These are phyloP conservation scores for Boletus rufocinnamomeus DNA, from an alignment of 768 basidiomycete species.

Conservation along the genomic window DNA sequence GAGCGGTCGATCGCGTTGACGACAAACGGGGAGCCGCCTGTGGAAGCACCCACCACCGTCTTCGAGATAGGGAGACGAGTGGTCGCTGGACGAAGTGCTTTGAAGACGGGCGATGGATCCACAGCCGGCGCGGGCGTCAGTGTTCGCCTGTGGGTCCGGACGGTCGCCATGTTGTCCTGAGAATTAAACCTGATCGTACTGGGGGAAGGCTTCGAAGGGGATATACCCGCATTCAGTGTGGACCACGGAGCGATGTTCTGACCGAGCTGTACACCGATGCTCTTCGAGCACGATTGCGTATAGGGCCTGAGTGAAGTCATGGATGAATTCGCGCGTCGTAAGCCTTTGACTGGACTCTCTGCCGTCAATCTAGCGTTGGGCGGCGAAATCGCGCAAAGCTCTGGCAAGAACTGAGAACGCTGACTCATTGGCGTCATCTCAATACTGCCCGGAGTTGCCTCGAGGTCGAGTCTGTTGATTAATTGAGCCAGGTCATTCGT, in stretches of 20 bases:
- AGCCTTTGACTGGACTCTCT: slow-evolving; percentile 41
- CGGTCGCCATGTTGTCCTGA: slow-evolving; percentile 30
- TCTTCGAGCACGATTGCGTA: slow-evolving; percentile 35
- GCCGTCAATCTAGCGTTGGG: slow-evolving; percentile 27
- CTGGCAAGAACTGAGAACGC: slow-evolving; percentile 22
- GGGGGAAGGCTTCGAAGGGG: slow-evolving; percentile 39
- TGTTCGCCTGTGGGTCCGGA: slow-evolving; percentile 50
- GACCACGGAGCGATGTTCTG: slow-evolving; percentile 69
- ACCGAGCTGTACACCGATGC: slow-evolving; percentile 38
- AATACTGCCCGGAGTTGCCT: slow-evolving; percentile 68
- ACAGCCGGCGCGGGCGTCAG: slow-evolving; percentile 58
- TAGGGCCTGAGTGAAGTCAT: slow-evolving; percentile 55
- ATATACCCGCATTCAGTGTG: slow-evolving; percentile 41
- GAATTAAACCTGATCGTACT: slow-evolving; percentile 21
- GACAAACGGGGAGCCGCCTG: slow-evolving; percentile 31
- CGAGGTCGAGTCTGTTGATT: slow-evolving; percentile 78
- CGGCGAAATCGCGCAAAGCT: slow-evolving; percentile 32
- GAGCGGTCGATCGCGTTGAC: slow-evolving; percentile 21
- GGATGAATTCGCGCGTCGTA: slow-evolving; percentile 42
- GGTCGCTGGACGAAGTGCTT: slow-evolving; percentile 55
- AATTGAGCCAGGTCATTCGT: slow-evolving; percentile 78
- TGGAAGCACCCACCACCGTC: slow-evolving; percentile 26
- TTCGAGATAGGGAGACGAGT: slow-evolving; percentile 25
- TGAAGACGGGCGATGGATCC: slow-evolving; percentile 60
- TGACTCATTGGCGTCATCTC: slow-evolving; percentile 46